Evolutionary conservation across 2,329 filamentous ascomycete genomes (phyloP).

Genomic region (Lizonia empirigonia): DNA sequence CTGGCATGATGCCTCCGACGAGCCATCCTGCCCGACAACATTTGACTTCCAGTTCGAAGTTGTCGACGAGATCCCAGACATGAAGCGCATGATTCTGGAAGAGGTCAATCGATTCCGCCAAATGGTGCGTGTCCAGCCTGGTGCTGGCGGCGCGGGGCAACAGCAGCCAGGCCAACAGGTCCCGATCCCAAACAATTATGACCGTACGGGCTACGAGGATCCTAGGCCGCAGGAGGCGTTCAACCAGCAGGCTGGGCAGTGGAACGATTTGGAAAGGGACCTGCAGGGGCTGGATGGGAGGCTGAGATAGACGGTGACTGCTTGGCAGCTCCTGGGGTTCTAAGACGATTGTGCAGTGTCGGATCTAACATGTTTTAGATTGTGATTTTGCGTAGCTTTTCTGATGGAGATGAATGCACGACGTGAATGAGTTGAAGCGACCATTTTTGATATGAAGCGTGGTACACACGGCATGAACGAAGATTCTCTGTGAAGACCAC

Average conservation of each 20-base stretch:
- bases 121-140: constrained; percentile 54
- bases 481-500: too few species aligned
- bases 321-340: neutral
- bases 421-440: neutral
- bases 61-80: constrained; percentile 91
- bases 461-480: neutral
- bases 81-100: constrained; percentile 97
- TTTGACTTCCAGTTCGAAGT: constrained; percentile 99
- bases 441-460: neutral
- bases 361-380: neutral
- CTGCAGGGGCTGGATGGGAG: constrained; percentile 55
- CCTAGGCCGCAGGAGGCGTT: constrained; percentile 65
- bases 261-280: constrained; percentile 52
- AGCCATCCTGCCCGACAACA: constrained; percentile 88
- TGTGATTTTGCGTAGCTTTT: constrained; percentile 2
- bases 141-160: constrained; percentile 34
- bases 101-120: constrained; percentile 87
- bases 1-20: constrained; percentile 97
- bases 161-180: constrained; percentile 56
- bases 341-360: neutral
- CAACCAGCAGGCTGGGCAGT: constrained; percentile 48
- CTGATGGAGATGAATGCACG: neutral
- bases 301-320: constrained; percentile 20
- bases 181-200: constrained; percentile 66
- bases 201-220: constrained; percentile 64